Base-by-base conservation (phyloP, 306 rosid species). In the Prunus campanulata region DNA sequence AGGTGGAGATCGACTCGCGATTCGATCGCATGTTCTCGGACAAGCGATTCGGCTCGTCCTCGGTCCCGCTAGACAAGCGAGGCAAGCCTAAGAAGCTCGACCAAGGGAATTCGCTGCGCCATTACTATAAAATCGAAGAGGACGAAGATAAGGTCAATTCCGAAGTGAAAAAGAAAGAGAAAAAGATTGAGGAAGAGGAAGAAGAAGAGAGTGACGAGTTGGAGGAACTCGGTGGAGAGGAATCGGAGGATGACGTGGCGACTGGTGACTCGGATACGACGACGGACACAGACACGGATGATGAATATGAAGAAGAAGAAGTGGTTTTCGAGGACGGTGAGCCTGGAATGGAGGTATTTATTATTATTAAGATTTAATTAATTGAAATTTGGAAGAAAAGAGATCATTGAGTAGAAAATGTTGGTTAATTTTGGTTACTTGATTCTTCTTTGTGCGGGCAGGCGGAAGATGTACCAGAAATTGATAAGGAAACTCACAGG, bases 11-110 rank as follows among this genome's bases (percentile, higher is more conserved):
- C 50, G 98, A 94, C 56, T 85, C 93, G 39, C 96, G 98, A 5
- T 94, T 94, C 74, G 50, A 86, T 14, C 82, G 85, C 47, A 73
- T 91, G 80, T 91, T 94, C 71, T 82, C 83, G 29, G 85, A 94
- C 22, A 81, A 79, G 82, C 82, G 82, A 9, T 94, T 94, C 79
- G 27, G 25, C 12, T 62, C 96, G 22, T 84, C 93, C 19, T 85
- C 96, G 27, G 90, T 94, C 16, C 89, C 97, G 51, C 70, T 89
- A 5, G 94, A 94, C 81, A 94, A 94, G 88, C 84, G 97, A 54
- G 98, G 98, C 50, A 90, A 73, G 83, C 88, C 70, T 25, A 88
- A 72, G 74, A 64, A 75, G 62, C 72, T 11, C 30, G 65, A 74
- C 27, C 74, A 82, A 18, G 81, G 56, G 24, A 78, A 81, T 75